A percentile compares a stretch with the other conserved stretches of the same genome.
Evolutionary conservation across 31 red algal species (phyloP).

Genomic region (Pterothamnion heteromorphum): DNA sequence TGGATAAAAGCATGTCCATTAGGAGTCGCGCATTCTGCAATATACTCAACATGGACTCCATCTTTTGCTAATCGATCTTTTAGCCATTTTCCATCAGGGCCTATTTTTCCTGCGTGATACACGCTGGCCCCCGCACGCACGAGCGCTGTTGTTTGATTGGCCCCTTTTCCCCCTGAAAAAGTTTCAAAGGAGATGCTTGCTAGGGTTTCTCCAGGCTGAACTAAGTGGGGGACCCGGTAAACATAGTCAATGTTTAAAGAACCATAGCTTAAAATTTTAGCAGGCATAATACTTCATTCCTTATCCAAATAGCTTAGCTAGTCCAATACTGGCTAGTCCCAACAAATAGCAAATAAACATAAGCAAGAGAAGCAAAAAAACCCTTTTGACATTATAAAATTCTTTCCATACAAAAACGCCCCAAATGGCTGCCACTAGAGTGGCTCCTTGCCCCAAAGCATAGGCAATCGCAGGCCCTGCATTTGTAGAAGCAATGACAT

Average conservation of each 20-base stretch:
- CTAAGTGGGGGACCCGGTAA: slow-evolving; percentile 9
- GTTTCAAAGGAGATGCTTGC: not conserved
- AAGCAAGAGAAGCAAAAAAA: too few species aligned
- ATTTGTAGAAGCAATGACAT: too few species aligned
- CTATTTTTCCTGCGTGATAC: not conserved
- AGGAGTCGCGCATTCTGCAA: not conserved
- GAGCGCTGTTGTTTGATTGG: not conserved
- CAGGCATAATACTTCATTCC: too few species aligned
- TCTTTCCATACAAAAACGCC: too few species aligned
- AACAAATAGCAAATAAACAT: too few species aligned
- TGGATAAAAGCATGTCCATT: slow-evolving; percentile 23
- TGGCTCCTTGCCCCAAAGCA: too few species aligned
- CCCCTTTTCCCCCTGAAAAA: slow-evolving; percentile 1
- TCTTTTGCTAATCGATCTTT: not conserved
- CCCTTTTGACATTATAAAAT: too few species aligned
- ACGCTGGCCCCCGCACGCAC: not conserved
- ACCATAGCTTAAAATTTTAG: not conserved
- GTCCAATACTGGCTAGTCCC: too few species aligned
- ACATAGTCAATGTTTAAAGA: slow-evolving; percentile 31
- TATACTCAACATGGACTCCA: not conserved
- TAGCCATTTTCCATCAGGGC: not conserved
- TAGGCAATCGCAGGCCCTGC: too few species aligned
- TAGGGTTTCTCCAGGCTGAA: slow-evolving; percentile 1
- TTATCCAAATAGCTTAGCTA: too few species aligned
- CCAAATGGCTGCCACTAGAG: too few species aligned